phyloP scores from a whole-genome alignment of 345 rosid species.

The Salix purpurea region DNA sequence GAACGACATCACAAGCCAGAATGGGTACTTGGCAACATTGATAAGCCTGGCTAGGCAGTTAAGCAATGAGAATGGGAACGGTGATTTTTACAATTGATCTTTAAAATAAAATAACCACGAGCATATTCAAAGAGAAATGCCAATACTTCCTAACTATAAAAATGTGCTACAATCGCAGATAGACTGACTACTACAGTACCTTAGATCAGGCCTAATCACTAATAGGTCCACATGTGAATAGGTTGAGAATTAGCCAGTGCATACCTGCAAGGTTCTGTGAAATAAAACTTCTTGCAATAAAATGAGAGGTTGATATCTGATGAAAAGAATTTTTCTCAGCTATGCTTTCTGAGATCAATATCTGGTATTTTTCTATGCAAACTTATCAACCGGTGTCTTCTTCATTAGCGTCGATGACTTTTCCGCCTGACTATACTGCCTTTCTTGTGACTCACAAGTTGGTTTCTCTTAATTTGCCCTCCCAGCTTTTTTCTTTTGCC shows the following conservation, averaged over 20 bases:
- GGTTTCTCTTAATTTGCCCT: constrained; percentile 17
- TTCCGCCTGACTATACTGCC: constrained; percentile 12
- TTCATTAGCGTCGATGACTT: background rate
- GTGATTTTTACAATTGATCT: background rate
- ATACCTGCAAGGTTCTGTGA: background rate
- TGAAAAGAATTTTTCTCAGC: background rate
- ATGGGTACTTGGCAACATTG: background rate
- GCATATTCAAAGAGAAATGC: background rate
- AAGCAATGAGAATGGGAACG: background rate
- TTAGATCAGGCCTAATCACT: background rate
- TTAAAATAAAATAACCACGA: background rate
- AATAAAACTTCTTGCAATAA: background rate
- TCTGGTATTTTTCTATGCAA: too few species aligned
- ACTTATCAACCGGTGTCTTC: too few species aligned
- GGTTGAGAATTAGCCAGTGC: background rate
- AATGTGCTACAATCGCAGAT: background rate
- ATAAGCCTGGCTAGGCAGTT: background rate
- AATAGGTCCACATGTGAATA: background rate
- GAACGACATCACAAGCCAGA: background rate
- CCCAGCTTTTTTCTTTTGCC: constrained; percentile 13
- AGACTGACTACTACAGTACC: background rate
- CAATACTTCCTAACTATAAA: background rate
- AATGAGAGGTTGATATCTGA: background rate
- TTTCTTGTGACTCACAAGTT: constrained; percentile 12
- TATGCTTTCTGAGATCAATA: background rate